phyloP scores from a whole-genome alignment of 2,329 filamentous ascomycete species.

The Fusarium fujikuroi region DNA sequence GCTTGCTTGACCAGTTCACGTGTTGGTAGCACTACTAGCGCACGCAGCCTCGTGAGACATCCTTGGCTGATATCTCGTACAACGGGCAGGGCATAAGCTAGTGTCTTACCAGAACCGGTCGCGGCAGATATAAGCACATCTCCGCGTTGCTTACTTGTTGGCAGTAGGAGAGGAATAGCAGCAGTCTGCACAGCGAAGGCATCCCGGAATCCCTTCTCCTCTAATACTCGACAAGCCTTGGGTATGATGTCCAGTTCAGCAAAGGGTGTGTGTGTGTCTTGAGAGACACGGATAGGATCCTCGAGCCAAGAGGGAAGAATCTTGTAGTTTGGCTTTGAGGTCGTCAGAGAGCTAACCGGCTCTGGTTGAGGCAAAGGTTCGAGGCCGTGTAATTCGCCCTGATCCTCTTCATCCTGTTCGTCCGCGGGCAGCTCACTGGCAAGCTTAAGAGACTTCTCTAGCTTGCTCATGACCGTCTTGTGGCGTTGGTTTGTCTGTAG shows the following conservation, averaged over 20 bases:
- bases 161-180: slow-evolving; percentile 81
- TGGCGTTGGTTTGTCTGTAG: slow-evolving; percentile 52
- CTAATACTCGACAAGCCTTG: slow-evolving; percentile 70
- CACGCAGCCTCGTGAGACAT: slow-evolving; percentile 74
- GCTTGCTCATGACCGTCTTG: slow-evolving; percentile 65
- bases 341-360: slow-evolving; percentile 62
- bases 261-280: slow-evolving; percentile 71
- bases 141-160: slow-evolving; percentile 70
- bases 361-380: slow-evolving; percentile 84
- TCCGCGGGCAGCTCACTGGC: slow-evolving; percentile 54
- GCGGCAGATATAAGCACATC: slow-evolving; percentile 92
- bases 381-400: slow-evolving; percentile 72
- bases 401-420: slow-evolving; percentile 48
- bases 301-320: slow-evolving; percentile 85
- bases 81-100: slow-evolving; percentile 90
- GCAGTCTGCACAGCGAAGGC: slow-evolving; percentile 58
- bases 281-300: slow-evolving; percentile 75
- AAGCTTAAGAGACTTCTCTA: slow-evolving; percentile 64
- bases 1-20: slow-evolving; percentile 91
- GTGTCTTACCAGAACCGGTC: slow-evolving; percentile 94
- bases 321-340: slow-evolving; percentile 74
- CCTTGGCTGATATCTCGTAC: slow-evolving; percentile 77
- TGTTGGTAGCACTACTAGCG: slow-evolving; percentile 88
- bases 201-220: slow-evolving; percentile 63
- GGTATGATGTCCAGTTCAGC: slow-evolving; percentile 69